These are phyloP conservation scores for Cryptococcus sp. DNA, from an alignment of 1,284 basidiomycete genomes.

Conservation along the genomic window DNA sequence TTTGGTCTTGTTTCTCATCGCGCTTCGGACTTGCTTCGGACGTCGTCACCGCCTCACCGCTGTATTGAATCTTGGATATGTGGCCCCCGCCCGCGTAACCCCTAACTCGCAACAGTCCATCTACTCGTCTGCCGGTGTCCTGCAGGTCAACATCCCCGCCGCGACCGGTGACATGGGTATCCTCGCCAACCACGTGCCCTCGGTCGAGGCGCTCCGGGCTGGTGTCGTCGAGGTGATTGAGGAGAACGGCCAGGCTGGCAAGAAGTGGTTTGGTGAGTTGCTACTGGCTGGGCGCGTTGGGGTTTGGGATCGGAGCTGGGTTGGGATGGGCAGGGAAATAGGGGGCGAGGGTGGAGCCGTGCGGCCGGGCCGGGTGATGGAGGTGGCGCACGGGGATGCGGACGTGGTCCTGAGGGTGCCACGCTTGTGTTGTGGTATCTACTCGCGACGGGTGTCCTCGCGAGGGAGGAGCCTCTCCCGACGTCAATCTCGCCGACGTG, in stretches of 20 bases:
- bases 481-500: too few relatives aligned
- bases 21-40: not conserved
- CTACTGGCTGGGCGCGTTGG: not conserved
- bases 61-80: not conserved
- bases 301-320: not conserved
- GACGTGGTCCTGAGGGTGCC: too few relatives aligned
- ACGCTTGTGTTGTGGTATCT: too few relatives aligned
- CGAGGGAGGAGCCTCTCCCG: too few relatives aligned
- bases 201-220: slow-evolving; percentile 86
- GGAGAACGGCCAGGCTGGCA: slow-evolving; percentile 61
- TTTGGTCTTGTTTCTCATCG: not conserved
- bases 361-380: not conserved
- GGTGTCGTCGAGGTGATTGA: slow-evolving; percentile 92
- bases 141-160: slow-evolving; percentile 89
- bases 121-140: slow-evolving; percentile 79
- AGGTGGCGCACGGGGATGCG: not conserved
- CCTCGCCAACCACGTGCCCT: slow-evolving; percentile 91
- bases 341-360: not conserved
- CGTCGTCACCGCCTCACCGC: not conserved
- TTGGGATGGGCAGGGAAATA: not conserved
- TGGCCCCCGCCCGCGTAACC: not conserved
- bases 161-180: slow-evolving; percentile 98
- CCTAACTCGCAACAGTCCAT: slow-evolving; percentile 60
- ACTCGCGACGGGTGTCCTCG: too few relatives aligned
- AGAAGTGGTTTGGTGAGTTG: slow-evolving; percentile 89